Evolutionary conservation across 768 basidiomycete genomes (phyloP), one percentile per base, ranked within the genome.

Genomic region (Calocybe gangraenosa): DNA sequence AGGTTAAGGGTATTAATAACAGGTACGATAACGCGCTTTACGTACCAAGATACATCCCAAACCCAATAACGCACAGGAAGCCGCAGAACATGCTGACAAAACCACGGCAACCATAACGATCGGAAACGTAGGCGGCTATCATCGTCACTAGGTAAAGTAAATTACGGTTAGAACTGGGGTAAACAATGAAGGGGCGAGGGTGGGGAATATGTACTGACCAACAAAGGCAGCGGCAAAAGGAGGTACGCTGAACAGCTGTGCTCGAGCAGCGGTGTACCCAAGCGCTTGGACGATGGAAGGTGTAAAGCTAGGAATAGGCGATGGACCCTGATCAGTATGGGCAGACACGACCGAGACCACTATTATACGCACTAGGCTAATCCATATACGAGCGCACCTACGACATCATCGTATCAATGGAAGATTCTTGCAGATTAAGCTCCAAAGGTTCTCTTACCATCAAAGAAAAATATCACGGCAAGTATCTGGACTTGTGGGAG

Each of bases 201-300:
- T 46, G 8, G 51, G 1, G 10, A 28, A n/a, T 21, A 2, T 13
- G 17, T 5, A 60, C 76, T 50, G 25, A 76, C 78, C 58, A 15
- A 68, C 58, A 54, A 79, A 81, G 14, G 75, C 76, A 3, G 53
- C 50, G 2, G 72, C 75, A 35, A 74, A 81, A 2, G 80, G 80
- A 11, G 73, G 72, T 2, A 84, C 83, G 11, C 75, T 81, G 71
- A 81, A 77, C 2, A 86, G 66, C 54, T 85, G 82, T 9, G 79
- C 76, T 18, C 65, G 59, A 23, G 75, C 66, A 0, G 73, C 69
- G 2, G 69, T 70, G 58, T 74, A 83, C 15, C 82, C 82, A 2
- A 85, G 70, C 14, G 69, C 67, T 22, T 76, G 67, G 5, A 90
- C 77, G 60, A 91, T 86, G 3, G 82, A 81, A 5, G 87, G 87